These are phyloP conservation scores for Microcyclospora tardicrescens DNA, from an alignment of 2,329 filamentous ascomycete species.

Conservation along the genomic window DNA sequence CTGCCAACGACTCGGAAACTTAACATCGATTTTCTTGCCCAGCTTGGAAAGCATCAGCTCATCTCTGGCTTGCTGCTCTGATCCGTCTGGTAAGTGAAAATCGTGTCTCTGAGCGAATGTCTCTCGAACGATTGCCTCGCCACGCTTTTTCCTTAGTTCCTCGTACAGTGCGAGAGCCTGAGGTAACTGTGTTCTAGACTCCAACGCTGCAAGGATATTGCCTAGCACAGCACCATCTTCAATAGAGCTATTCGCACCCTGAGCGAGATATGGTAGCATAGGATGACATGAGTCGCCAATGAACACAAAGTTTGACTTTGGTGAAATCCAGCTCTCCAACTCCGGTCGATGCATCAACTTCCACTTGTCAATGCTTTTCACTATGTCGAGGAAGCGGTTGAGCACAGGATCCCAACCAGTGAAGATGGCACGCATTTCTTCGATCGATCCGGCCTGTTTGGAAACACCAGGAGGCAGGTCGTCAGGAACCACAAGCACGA, in stretches of 20 bases:
- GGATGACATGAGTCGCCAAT: constrained; percentile 51
- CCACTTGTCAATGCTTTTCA: constrained; percentile 54
- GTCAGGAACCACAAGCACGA: constrained; percentile 54
- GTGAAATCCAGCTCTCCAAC: constrained; percentile 43
- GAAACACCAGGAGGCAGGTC: constrained; percentile 43
- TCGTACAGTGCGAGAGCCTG: constrained; percentile 33
- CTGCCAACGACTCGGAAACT: constrained; percentile 52
- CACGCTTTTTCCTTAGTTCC: constrained; percentile 33
- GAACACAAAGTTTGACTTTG: constrained; percentile 37
- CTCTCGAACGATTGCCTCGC: constrained; percentile 46
- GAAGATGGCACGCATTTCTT: constrained; percentile 50
- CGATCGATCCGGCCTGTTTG: constrained; percentile 39
- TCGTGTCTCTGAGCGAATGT: constrained; percentile 40
- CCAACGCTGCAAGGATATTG: constrained; percentile 40
- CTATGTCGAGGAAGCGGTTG: constrained; percentile 34
- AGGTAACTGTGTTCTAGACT: constrained; percentile 27
- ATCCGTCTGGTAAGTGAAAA: constrained; percentile 36
- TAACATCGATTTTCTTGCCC: constrained; percentile 37
- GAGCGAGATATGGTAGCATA: constrained; percentile 48
- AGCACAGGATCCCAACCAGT: constrained; percentile 51
- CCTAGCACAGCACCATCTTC: constrained; percentile 58
- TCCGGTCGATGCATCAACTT: constrained; percentile 48
- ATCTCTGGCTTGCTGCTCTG: constrained; percentile 46
- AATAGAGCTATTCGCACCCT: constrained; percentile 53
- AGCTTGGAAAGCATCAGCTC: constrained; percentile 43